These are phyloP conservation scores for Citrullus colocynthis DNA, from an alignment of 306 rosid species.

Conservation along the genomic window DNA sequence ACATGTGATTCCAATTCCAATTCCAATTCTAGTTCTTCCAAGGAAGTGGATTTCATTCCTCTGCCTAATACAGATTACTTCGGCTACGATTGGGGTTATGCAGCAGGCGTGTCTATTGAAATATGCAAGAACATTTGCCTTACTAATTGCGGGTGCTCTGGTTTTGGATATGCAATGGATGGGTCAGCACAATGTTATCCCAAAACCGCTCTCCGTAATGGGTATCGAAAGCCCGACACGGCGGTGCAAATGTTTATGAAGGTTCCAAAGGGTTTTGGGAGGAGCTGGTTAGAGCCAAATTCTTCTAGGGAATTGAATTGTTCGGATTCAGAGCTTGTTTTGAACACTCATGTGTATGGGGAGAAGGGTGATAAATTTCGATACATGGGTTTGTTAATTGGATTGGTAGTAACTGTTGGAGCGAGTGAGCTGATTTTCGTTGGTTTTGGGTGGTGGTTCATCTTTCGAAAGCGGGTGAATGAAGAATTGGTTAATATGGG, in stretches of 20 bases:
- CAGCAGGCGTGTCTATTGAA: neutral
- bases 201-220: slow-evolving; percentile 14
- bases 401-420: slow-evolving; percentile 14
- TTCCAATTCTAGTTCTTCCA: neutral
- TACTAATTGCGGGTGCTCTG: slow-evolving; percentile 11
- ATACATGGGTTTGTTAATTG: slow-evolving; percentile 13
- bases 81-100: slow-evolving; percentile 14
- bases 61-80: slow-evolving; percentile 17
- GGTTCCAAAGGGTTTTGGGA: neutral
- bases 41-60: slow-evolving; percentile 7
- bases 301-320: slow-evolving; percentile 12
- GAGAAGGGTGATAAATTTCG: neutral
- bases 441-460: slow-evolving; percentile 23
- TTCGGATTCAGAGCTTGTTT: neutral
- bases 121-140: slow-evolving; percentile 13
- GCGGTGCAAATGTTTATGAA: slow-evolving; percentile 4
- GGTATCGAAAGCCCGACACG: slow-evolving; percentile 1
- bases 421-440: slow-evolving; percentile 11
- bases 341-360: neutral
- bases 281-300: neutral
- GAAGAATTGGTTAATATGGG: slow-evolving; percentile 26
- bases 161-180: slow-evolving; percentile 22
- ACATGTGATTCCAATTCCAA: neutral
- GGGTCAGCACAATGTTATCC: slow-evolving; percentile 22
- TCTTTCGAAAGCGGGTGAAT: slow-evolving; percentile 8